These are phyloP conservation scores for Schwanniomyces sp. DNA, from an alignment of 805 yeast species.

Conservation along the genomic window DNA sequence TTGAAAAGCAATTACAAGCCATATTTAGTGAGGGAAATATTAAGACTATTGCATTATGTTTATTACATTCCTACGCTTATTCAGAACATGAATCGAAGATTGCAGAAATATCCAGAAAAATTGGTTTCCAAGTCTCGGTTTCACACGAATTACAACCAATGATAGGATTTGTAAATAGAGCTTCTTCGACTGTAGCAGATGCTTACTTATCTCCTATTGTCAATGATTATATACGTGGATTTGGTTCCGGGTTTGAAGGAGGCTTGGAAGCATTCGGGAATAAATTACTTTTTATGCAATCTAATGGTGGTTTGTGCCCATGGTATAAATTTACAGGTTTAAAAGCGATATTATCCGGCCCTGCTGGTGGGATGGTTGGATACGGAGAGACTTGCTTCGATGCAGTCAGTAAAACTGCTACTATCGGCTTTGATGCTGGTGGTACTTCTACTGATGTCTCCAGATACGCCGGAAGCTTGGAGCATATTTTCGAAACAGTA, in stretches of 20 bases:
- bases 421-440: constrained; percentile 42
- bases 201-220: constrained; percentile 38
- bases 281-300: constrained; percentile 81
- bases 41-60: constrained; percentile 28
- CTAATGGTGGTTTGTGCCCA: constrained; percentile 88
- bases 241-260: constrained; percentile 33
- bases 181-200: constrained; percentile 37
- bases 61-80: constrained; percentile 34
- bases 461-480: constrained; percentile 38
- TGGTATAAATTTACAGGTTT: constrained; percentile 79
- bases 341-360: constrained; percentile 84
- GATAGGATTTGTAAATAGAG: constrained; percentile 35
- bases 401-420: constrained; percentile 13
- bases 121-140: constrained; percentile 36
- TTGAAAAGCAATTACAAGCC: constrained; percentile 17
- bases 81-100: constrained; percentile 31
- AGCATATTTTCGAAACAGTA: constrained; percentile 45
- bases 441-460: constrained; percentile 49
- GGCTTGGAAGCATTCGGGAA: constrained; percentile 40
- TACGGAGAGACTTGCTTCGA: constrained; percentile 75
- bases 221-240: constrained; percentile 25
- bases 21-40: constrained; percentile 18
- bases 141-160: constrained; percentile 36
- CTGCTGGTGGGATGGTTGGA: constrained; percentile 96
- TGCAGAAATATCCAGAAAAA: constrained; percentile 26